These are phyloP conservation scores for Nicotiana knightiana DNA, from an alignment of 257 asterid species.

Conservation along the genomic window DNA sequence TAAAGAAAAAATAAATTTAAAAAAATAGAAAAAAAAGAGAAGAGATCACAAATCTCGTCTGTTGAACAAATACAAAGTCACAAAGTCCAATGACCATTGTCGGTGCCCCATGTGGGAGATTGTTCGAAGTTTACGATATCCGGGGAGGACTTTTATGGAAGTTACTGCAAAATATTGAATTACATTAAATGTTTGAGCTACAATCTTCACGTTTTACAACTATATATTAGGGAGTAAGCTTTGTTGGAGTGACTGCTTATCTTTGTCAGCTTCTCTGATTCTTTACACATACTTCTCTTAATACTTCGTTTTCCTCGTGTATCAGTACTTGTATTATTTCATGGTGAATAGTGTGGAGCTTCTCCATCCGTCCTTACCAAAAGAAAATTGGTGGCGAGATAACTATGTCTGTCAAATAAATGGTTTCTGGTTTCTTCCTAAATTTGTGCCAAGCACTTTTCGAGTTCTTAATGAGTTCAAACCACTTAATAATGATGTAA, in stretches of 20 bases:
- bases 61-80: not conserved
- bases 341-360: not conserved
- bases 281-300: not conserved
- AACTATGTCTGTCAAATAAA: not conserved
- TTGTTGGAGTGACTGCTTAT: not conserved
- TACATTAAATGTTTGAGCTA: not conserved
- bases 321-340: not conserved
- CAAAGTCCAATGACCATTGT: not conserved
- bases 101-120: not conserved
- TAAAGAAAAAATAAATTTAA: too few species aligned
- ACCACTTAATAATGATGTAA: slow-evolving; percentile 7
- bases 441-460: not conserved
- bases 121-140: not conserved
- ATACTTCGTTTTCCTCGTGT: not conserved
- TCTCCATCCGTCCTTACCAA: not conserved
- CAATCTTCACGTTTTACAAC: not conserved
- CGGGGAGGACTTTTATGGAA: not conserved
- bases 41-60: not conserved
- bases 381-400: slow-evolving; percentile 1
- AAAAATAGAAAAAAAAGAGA: too few species aligned
- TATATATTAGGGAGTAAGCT: not conserved
- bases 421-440: slow-evolving; percentile 6
- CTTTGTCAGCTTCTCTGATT: not conserved
- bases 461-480: slow-evolving; percentile 5
- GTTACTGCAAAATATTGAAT: not conserved